Conservation (phyloP, 129 eudicot genomes). For the Tanacetum coccineum region DNA sequence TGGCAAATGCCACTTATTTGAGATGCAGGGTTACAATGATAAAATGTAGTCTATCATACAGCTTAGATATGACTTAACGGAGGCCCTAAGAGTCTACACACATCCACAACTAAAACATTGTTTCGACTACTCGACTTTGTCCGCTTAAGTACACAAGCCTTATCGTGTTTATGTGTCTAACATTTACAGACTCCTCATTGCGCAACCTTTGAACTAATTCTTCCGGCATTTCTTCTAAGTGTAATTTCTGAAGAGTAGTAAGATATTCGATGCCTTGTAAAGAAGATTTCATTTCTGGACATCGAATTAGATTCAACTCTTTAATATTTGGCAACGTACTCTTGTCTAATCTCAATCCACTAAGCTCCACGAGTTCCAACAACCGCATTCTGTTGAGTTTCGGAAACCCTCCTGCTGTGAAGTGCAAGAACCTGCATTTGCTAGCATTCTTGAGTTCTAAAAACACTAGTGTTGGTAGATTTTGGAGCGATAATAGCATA, state of each 20-base stretch:
- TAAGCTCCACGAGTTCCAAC: conserved; percentile 35
- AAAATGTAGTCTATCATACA: background rate
- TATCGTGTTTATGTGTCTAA: conserved; percentile 33
- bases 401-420: conserved; percentile 34
- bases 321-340: conserved; percentile 41
- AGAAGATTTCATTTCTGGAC: conserved; percentile 36
- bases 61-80: background rate
- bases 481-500: conserved; percentile 29
- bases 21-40: background rate
- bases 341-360: conserved; percentile 35
- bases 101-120: conserved; percentile 26
- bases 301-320: conserved; percentile 38
- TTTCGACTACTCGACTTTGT: conserved; percentile 26
- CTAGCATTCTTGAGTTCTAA: conserved; percentile 48
- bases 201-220: conserved; percentile 33
- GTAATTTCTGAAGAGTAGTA: conserved; percentile 39
- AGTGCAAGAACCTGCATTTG: conserved; percentile 32
- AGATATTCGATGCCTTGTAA: conserved; percentile 51
- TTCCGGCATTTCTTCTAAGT: conserved; percentile 51
- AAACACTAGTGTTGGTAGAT: conserved; percentile 36
- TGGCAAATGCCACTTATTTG: background rate
- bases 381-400: conserved; percentile 45
- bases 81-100: conserved; percentile 13
- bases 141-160: conserved; percentile 30
- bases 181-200: conserved; percentile 32